A percentile compares a stretch with the other conserved stretches of the same genome.
Evolutionary conservation across 1,284 basidiomycete species (phyloP).

Genomic region (Hypsizygus ulmarius): DNA sequence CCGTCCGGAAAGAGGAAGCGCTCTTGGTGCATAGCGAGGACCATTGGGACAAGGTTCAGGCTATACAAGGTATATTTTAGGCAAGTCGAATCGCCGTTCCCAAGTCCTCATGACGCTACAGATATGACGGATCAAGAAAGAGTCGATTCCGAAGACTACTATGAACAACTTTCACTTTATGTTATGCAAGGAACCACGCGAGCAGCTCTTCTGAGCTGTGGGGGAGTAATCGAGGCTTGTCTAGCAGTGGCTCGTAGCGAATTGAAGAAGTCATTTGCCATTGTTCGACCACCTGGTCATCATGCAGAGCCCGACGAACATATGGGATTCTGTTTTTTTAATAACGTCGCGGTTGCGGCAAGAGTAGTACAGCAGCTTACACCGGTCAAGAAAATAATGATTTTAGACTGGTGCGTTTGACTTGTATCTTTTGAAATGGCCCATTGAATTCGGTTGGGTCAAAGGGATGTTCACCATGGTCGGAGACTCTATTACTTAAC

Average conservation of each 20-base stretch:
- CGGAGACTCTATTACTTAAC: not conserved
- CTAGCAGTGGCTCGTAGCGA: conserved; percentile 82
- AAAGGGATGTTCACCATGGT: conserved; percentile 98
- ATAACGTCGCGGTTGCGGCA: conserved; percentile 94
- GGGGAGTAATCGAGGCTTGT: conserved; percentile 91
- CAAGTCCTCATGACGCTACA: conserved; percentile 31
- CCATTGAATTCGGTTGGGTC: conserved; percentile 10
- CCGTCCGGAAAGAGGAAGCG: conserved; percentile 76
- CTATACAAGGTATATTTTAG: conserved; percentile 63
- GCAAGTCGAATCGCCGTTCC: conserved; percentile 4
- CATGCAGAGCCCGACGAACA: conserved; percentile 97
- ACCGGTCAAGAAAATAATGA: conserved; percentile 77
- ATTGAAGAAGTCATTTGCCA: conserved; percentile 89
- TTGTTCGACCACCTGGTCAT: conserved; percentile 96
- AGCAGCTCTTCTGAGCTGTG: conserved; percentile 87
- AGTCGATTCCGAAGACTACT: conserved; percentile 71
- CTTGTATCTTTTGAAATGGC: conserved; percentile 3
- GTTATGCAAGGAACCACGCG: conserved; percentile 84
- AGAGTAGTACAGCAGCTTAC: conserved; percentile 74
- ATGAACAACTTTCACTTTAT: conserved; percentile 90
- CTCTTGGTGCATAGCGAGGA: conserved; percentile 87
- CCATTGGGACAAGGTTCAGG: conserved; percentile 88
- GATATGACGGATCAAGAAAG: conserved; percentile 74
- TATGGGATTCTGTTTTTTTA: conserved; percentile 99
- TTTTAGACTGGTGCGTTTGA: conserved; percentile 85